Conservation (phyloP, 1,284 basidiomycete species). For the Ustilago vetiveriae region DNA sequence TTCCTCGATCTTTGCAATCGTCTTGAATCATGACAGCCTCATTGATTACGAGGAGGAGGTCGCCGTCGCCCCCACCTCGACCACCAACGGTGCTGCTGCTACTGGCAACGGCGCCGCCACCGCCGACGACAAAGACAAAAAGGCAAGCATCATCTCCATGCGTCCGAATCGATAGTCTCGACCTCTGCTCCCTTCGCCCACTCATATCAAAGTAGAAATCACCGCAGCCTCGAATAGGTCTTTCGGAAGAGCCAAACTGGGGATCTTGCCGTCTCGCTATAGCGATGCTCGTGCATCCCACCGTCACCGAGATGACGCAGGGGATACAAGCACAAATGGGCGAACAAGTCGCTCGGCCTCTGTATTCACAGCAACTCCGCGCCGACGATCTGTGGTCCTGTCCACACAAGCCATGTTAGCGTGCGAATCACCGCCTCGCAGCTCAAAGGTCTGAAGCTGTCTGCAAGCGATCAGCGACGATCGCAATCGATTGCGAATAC, state of each 20-base stretch:
- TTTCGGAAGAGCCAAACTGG: not conserved
- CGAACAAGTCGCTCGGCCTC: slow-evolving; percentile 2
- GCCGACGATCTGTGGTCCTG: not conserved
- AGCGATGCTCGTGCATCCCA: not conserved
- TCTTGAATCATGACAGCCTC: slow-evolving; percentile 47
- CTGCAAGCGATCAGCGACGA: not conserved
- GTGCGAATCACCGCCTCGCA: not conserved
- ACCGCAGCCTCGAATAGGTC: not conserved
- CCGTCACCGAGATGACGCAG: not conserved
- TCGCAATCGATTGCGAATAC: not conserved
- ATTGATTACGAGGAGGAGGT: slow-evolving; percentile 68
- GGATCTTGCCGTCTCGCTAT: not conserved
- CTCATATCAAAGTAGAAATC: slow-evolving; percentile 15
- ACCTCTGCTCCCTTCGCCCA: not conserved
- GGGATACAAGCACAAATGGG: not conserved
- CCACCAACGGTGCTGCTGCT: slow-evolving; percentile 55
- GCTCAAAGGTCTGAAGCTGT: not conserved
- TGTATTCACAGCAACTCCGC: not conserved
- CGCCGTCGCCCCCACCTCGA: slow-evolving; percentile 55
- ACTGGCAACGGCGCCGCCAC: slow-evolving; percentile 47
- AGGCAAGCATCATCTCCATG: slow-evolving; percentile 54
- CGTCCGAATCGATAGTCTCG: slow-evolving; percentile 17
- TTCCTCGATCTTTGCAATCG: slow-evolving; percentile 1
- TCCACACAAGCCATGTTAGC: not conserved
- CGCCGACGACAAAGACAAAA: slow-evolving; percentile 64